phyloP scores from a whole-genome alignment of 208 protist genomes.

The Leishmania lainsoni region DNA sequence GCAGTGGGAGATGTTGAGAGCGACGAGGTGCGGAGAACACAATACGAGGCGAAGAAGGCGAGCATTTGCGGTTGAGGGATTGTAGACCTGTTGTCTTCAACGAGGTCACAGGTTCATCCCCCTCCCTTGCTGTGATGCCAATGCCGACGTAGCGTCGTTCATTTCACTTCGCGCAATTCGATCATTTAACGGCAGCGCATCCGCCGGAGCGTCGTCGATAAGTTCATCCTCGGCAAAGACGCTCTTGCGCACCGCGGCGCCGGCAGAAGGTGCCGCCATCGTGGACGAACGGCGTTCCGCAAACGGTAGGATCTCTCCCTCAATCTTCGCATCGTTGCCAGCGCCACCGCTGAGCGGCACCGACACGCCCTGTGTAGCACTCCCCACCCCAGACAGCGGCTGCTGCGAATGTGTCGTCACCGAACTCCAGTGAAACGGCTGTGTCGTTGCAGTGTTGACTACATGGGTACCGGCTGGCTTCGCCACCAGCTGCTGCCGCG shows the following conservation, averaged over 20 bases:
- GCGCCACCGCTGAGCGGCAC: neutral
- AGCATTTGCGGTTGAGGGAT: neutral
- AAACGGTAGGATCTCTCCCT: neutral
- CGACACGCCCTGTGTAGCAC: neutral
- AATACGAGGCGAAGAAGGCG: neutral
- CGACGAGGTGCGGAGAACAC: neutral
- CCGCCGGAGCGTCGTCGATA: neutral
- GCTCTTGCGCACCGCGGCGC: neutral
- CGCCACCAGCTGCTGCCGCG: conserved; percentile 7
- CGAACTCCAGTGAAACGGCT: neutral
- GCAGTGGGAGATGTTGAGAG: neutral
- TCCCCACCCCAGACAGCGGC: neutral
- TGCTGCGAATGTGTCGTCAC: neutral
- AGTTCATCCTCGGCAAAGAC: conserved; percentile 15
- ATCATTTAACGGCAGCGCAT: neutral
- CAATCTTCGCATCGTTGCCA: neutral
- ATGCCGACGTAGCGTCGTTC: conserved; percentile 19
- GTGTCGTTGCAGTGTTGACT: neutral
- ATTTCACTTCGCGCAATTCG: conserved; percentile 6
- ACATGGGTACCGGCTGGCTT: neutral
- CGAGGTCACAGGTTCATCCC: neutral
- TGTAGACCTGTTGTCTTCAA: neutral
- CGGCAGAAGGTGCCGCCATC: neutral
- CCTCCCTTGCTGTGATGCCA: conserved; percentile 7
- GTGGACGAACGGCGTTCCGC: neutral